Evolutionary conservation across 345 rosid species (phyloP).

Genomic region (Arabis alpina): DNA sequence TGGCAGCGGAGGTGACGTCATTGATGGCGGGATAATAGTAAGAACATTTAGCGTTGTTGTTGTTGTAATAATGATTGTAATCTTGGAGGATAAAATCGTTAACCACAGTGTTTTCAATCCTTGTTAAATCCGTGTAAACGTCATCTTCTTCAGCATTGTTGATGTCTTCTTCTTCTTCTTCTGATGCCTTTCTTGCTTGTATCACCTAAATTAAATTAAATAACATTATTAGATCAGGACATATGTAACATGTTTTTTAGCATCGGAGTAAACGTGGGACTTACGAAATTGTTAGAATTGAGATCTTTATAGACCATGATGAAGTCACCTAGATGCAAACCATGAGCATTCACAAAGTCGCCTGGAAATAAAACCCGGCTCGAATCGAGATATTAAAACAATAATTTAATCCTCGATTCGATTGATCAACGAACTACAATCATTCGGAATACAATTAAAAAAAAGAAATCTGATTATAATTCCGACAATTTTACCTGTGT

Average conservation of each 20-base stretch:
- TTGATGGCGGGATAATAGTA: constrained; percentile 52
- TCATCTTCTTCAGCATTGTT: constrained; percentile 46
- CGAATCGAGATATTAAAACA: constrained; percentile 8
- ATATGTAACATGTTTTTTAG: not conserved
- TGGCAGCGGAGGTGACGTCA: constrained; percentile 41
- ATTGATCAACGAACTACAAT: not conserved
- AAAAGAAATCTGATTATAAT: not conserved
- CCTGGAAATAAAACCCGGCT: constrained; percentile 51
- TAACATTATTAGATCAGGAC: not conserved
- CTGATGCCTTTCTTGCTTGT: constrained; percentile 83
- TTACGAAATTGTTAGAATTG: constrained; percentile 69
- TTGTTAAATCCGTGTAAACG: constrained; percentile 58
- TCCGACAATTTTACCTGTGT: constrained; percentile 62
- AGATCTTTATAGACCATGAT: constrained; percentile 76
- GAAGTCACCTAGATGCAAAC: constrained; percentile 80
- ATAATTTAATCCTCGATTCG: not conserved
- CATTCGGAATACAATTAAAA: not conserved
- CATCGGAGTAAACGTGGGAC: constrained; percentile 15
- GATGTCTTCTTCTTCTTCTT: constrained; percentile 47
- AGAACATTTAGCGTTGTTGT: constrained; percentile 50
- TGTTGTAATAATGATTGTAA: constrained; percentile 20
- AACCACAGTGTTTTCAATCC: constrained; percentile 43
- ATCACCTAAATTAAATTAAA: constrained; percentile 58
- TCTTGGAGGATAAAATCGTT: constrained; percentile 53
- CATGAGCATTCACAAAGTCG: constrained; percentile 80